Evolutionary conservation across 208 protist genomes (phyloP), one percentile per base, ranked within the genome.

Genomic region (Phytomonas serpens): DNA sequence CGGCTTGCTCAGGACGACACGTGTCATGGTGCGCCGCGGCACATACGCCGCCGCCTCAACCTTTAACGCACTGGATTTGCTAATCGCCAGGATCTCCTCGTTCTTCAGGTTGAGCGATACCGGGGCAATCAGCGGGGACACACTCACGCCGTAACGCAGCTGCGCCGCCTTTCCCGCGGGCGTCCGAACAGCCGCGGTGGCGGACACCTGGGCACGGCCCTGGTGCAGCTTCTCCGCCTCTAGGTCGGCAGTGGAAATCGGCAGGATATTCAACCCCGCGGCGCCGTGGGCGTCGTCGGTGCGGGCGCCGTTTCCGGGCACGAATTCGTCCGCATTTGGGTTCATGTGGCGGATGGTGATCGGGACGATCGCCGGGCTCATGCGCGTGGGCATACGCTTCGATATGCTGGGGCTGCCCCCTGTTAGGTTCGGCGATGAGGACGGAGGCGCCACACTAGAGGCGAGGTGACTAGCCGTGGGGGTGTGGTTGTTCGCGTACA

Each of bases 311-410:
- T 72, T 63, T 51, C 78, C 64, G 11, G 88, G 88, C 51, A 92
- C 73, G 69, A 93, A 95, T 57, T 89, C 86, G 23, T 36, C 65
- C 31, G 90, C 90, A 64, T 90, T 81, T 0, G 88, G 86, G 76
- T 92, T 95, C 88, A 95, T 93, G 57, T 42, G 30, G 73, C 70
- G 38, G 42, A 52, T 52, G 51, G 68, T n/a, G 69, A 32, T 14
- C 37, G 85, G 74, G 61, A 78, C 69, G 33, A 81, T 74, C 72
- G 79, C 69, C 19, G 90, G 88, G 76, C 84, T 91, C 77, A 93
- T 86, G 61, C 90, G 86, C 4, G 79, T 84, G 10, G 90, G 90
- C 62, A 88, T 47, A 19, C 77, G 82, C 42, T 84, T 78, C 29
- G 78, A 61, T 4, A 81, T 47, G 63, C 65, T 29, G 38, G 23